Percentiles rank a stretch among this genome's conserved stretches.
Evolutionary conservation across 2,329 filamentous ascomycete species (phyloP).

Genomic region (Alternaria brassicicola): DNA sequence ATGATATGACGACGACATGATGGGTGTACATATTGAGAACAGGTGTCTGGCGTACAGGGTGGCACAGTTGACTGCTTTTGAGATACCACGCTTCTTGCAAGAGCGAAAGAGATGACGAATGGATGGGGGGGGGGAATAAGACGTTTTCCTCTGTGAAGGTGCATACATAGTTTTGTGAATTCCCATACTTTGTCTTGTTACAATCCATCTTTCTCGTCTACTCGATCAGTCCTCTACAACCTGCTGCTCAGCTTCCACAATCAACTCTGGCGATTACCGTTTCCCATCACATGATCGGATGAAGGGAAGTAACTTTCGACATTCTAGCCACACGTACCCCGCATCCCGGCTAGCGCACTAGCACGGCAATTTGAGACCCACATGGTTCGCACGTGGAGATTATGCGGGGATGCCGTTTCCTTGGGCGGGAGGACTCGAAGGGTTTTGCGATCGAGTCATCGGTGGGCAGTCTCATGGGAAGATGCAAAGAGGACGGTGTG

Average conservation of each 20-base stretch:
- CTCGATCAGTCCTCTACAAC: neutral
- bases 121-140: too few relatives aligned
- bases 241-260: neutral
- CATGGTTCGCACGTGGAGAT: slow-evolving; percentile 8
- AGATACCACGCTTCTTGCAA: slow-evolving; percentile 34
- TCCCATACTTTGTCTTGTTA: neutral
- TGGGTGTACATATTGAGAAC: neutral
- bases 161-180: neutral
- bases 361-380: neutral
- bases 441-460: neutral
- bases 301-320: neutral
- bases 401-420: slow-evolving; percentile 1
- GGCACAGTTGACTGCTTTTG: slow-evolving; percentile 6
- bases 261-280: neutral
- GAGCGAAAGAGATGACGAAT: slow-evolving; percentile 15
- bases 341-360: neutral
- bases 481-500: neutral
- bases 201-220: neutral
- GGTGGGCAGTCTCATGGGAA: neutral
- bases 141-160: neutral
- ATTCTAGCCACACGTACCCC: neutral
- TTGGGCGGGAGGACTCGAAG: neutral
- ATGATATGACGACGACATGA: slow-evolving; percentile 2
- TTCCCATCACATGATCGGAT: neutral
- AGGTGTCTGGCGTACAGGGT: neutral